Evolutionary conservation across 164 flowering plant species (phyloP).

Genomic region (Euptelea pleiosperma): DNA sequence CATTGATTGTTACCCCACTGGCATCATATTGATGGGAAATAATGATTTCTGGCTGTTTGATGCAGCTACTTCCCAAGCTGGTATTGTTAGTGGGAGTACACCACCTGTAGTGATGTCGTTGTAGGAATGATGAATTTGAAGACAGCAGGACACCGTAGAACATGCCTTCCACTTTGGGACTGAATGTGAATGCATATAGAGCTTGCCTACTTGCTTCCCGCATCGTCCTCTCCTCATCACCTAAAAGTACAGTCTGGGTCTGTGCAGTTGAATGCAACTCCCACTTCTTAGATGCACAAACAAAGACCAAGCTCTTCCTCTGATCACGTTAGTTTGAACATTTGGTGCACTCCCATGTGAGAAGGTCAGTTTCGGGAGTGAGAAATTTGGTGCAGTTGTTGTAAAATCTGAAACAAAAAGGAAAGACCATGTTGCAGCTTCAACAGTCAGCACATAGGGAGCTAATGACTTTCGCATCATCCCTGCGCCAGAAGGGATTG

Average conservation of each 20-base stretch:
- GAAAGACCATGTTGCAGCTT: constrained; percentile 8
- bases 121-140: no score
- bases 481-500: no score
- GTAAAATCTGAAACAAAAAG: constrained; percentile 23
- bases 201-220: constrained; percentile 74
- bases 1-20: constrained; percentile 17
- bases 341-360: constrained; percentile 10
- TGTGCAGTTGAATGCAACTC: constrained; percentile 41
- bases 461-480: constrained; percentile 25
- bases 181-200: constrained; percentile 47
- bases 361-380: constrained; percentile 14
- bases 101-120: no score
- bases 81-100: constrained; percentile 11
- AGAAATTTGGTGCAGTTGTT: constrained; percentile 17
- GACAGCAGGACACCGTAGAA: no score
- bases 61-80: constrained; percentile 12
- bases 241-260: constrained; percentile 25
- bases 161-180: constrained; percentile 56
- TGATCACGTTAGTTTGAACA: constrained; percentile 6
- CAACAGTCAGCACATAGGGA: constrained; percentile 18
- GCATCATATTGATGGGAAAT: constrained; percentile 19
- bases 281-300: constrained; percentile 41
- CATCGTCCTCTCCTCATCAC: constrained; percentile 49
- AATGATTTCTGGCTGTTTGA: constrained; percentile 11
- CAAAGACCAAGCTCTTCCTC: constrained; percentile 15